Percentiles rank a stretch among this genome's conserved stretches.
Conservation (phyloP, 768 basidiomycete genomes). For the Rubroboletus satanas region DNA sequence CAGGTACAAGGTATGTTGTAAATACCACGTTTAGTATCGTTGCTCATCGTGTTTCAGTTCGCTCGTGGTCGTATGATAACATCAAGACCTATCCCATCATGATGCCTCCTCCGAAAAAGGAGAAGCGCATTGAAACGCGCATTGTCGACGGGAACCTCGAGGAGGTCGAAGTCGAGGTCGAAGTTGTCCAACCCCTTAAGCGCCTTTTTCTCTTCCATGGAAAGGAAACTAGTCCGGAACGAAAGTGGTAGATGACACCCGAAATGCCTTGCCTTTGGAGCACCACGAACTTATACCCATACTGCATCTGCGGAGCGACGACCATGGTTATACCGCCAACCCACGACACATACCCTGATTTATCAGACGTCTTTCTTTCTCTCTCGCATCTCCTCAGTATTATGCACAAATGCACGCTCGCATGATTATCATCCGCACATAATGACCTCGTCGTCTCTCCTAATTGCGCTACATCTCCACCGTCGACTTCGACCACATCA, state of each 20-base stretch:
- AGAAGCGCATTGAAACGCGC: slow-evolving; percentile 46
- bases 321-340: slow-evolving; percentile 31
- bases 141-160: slow-evolving; percentile 48
- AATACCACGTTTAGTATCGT: neutral
- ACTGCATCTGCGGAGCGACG: slow-evolving; percentile 24
- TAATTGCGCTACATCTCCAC: slow-evolving; percentile 31
- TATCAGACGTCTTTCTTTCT: slow-evolving; percentile 21
- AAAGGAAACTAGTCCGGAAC: slow-evolving; percentile 33
- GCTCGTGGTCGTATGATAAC: slow-evolving; percentile 77
- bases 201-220: slow-evolving; percentile 67
- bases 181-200: slow-evolving; percentile 53
- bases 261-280: slow-evolving; percentile 10
- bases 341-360: slow-evolving; percentile 36
- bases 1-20: slow-evolving; percentile 48
- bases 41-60: slow-evolving; percentile 38
- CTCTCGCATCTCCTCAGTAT: slow-evolving; percentile 23
- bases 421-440: slow-evolving; percentile 28
- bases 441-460: slow-evolving; percentile 28
- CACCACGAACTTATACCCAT: slow-evolving; percentile 28
- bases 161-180: slow-evolving; percentile 52
- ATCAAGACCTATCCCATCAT: slow-evolving; percentile 61
- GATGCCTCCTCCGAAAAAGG: slow-evolving; percentile 49
- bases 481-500: slow-evolving; percentile 11
- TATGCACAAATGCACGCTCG: slow-evolving; percentile 21
- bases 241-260: slow-evolving; percentile 25